Conservation (phyloP, 208 protist genomes). For the Novymonas esmeraldas region DNA sequence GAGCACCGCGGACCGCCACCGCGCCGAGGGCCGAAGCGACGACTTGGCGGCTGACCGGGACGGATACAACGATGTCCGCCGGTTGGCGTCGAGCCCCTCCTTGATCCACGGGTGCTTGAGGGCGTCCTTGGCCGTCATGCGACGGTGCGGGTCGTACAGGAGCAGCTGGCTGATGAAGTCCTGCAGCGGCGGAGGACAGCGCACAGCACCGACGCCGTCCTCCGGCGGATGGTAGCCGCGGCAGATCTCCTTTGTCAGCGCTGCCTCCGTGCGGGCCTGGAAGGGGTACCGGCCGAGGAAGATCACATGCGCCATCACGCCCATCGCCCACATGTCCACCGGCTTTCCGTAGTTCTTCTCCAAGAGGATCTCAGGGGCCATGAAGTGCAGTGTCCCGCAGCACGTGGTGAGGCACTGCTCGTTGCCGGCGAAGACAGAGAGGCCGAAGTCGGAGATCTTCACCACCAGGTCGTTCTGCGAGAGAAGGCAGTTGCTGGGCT, state of each 20-base stretch:
- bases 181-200: conserved; percentile 36
- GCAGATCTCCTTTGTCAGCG: conserved; percentile 53
- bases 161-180: conserved; percentile 88
- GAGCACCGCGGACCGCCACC: conserved; percentile 53
- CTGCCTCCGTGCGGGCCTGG: conserved; percentile 37
- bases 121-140: conserved; percentile 83
- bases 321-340: conserved; percentile 93
- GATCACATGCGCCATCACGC: conserved; percentile 90
- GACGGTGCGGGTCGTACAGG: conserved; percentile 58
- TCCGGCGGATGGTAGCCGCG: conserved; percentile 20
- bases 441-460: conserved; percentile 93
- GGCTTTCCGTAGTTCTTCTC: conserved; percentile 87
- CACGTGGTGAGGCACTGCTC: conserved; percentile 84
- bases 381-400: conserved; percentile 88
- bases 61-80: conserved; percentile 14
- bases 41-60: neutral
- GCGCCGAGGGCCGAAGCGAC: conserved; percentile 15
- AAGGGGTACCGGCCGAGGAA: conserved; percentile 85
- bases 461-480: conserved; percentile 65
- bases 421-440: conserved; percentile 79
- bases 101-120: conserved; percentile 89
- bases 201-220: neutral
- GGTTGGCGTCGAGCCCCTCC: conserved; percentile 35
- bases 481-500: conserved; percentile 91
- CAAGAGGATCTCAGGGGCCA: conserved; percentile 91